Evolutionary conservation across 495 filamentous ascomycete species (phyloP), one percentile per base, ranked within the genome.

Genomic region (Hypoxylon perforatum): DNA sequence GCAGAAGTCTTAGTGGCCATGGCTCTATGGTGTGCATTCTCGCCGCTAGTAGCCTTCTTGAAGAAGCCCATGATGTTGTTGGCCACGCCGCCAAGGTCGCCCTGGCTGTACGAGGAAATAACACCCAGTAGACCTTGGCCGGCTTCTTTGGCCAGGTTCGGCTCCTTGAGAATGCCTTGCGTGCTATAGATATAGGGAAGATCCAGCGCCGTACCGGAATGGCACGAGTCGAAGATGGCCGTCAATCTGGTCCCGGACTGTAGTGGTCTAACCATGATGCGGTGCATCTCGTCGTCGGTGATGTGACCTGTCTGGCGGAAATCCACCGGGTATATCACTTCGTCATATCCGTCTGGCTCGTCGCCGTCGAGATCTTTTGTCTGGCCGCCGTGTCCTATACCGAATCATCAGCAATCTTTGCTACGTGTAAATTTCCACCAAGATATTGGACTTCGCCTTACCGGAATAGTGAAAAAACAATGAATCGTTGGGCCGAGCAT

Each of bases 191-290:
- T 90, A 81, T 97, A 99, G 30, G 95, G 95, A 23, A 99, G 86
- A 74, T 99, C 95, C 70, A 99, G 85, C 6, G 94, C 95, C 7
- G 95, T 96, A 65, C 95, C 95, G 3, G 94, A 97, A 78, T 99
- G 95, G 81, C 95, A 99, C n/a, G 94, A 97, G 79, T 99, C 95
- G 81, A 99, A 99, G 76, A 99, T 98, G 42, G 95, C 95, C 1
- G 95, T 99, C 51, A 99, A 82, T 33, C 95, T 89, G 19, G 97
- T 94, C 59, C 95, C 95, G 10, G 91, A 84, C 65, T 85, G 84
- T 12, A 99, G 82, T 8, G 92, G 87, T 44, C 80, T 81, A 48
- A 99, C 95, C 93, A 99, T 96, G 75, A 98, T 97, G 53, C 91
- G 85, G 75, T 99, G 95, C 93, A 99, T 97, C 80, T 98, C 94